These are phyloP conservation scores for Butyriboletus loyo DNA, from an alignment of 768 basidiomycete species.

Conservation along the genomic window DNA sequence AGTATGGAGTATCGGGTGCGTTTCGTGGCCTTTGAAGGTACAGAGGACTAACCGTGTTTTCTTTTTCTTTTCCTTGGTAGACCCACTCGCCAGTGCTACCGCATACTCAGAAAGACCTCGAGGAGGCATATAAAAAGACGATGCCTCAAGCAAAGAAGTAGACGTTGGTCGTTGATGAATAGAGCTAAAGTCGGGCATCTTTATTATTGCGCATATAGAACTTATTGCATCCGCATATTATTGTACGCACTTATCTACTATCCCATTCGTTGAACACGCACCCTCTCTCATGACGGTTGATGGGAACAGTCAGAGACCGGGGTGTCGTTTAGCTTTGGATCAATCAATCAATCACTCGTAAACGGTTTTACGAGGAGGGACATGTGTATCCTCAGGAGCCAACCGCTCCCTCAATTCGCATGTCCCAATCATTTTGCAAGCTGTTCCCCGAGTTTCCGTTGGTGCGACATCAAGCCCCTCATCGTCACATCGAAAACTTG, in stretches of 20 bases:
- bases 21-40: background rate
- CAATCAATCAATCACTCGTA: background rate
- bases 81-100: slow-evolving; percentile 82
- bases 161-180: slow-evolving; percentile 13
- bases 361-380: background rate
- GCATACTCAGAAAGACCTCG: slow-evolving; percentile 83
- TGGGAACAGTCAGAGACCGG: background rate
- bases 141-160: slow-evolving; percentile 70
- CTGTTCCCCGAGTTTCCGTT: background rate
- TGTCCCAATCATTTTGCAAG: background rate
- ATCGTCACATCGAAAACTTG: no score
- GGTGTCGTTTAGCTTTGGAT: background rate
- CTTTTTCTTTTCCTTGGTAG: slow-evolving; percentile 35
- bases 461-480: no score
- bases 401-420: background rate
- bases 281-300: background rate
- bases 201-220: slow-evolving; percentile 18
- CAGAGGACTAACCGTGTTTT: background rate
- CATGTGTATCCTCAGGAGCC: background rate
- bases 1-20: slow-evolving; percentile 76
- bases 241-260: slow-evolving; percentile 10
- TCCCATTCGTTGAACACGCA: slow-evolving; percentile 5
- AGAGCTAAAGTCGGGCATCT: background rate
- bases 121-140: slow-evolving; percentile 82
- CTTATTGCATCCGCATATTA: slow-evolving; percentile 14